Base-by-base conservation (phyloP, 2,329 filamentous ascomycete genomes). In the Microascus cirrosus region DNA sequence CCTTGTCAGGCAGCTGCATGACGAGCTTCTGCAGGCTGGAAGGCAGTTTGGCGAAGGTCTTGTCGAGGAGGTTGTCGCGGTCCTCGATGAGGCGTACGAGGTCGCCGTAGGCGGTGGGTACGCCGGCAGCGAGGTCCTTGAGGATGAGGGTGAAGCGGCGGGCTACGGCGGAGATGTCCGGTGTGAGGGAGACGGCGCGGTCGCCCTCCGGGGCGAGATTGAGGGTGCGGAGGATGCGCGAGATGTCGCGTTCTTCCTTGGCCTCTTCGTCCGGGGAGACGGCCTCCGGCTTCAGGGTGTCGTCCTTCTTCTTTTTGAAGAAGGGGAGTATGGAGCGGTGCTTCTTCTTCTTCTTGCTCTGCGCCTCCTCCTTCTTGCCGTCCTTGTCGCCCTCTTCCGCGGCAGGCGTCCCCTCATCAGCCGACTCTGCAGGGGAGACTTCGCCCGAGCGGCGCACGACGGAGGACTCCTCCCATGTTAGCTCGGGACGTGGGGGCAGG, bases 41-140 rank as follows among this genome's bases (percentile, higher is more conserved):
- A 0, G 93, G 93, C 52, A 97, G 80, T 62, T 84, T 79, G 59
- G 84, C 82, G 66, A 81, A 86, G 60, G 77, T 77, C 59, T 77
- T 76, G 48, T 77, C 74, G n/a, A 86, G 74, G n/a, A 77, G 73
- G 59, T 80, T 79, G 65, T 86, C 81, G 60, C 77, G 77, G 66
- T 85, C 81, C 60, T 85, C 80, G 51, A 86, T 70, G 24, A 87
- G 77, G 15, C 68, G 65, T 2, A 77, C 84, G n/a, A 99, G 85
- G 69, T 99, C 94, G 67, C 87, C 81, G 70, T 95, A 96, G 2
- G 94, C 94, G 0, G 93, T 96, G 2, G 94, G 94, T 1, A 90
- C 94, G 61, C 94, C 94, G 68, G 91, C 92, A 65, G 94, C 83
- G 18, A 96, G 81, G 69, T 99, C 94, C 68, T 93, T 94, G 67